Evolutionary conservation across 345 rosid species (phyloP).

Genomic region (Hypericum perforatum): DNA sequence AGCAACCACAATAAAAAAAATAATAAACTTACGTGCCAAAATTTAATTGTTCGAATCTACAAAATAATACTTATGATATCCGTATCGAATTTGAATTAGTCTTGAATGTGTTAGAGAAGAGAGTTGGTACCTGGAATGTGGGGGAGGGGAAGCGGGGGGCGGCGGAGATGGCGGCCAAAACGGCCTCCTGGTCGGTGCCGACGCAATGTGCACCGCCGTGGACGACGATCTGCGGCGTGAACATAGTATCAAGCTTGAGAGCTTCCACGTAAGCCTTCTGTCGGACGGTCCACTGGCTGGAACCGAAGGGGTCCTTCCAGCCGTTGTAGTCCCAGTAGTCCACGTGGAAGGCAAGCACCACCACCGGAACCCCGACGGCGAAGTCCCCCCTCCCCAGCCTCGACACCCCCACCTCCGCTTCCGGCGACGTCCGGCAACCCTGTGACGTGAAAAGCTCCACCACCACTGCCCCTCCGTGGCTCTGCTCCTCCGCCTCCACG

Average conservation of each 20-base stretch:
- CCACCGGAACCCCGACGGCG: constrained; percentile 41
- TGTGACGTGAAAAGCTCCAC: constrained; percentile 89
- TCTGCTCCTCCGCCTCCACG: constrained; percentile 32
- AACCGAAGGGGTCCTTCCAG: constrained; percentile 90
- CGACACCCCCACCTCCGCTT: constrained; percentile 69
- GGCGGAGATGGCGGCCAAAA: constrained; percentile 37
- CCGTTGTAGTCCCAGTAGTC: constrained; percentile 94
- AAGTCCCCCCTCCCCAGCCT: constrained; percentile 92
- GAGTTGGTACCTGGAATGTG: constrained; percentile 39
- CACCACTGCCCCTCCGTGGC: constrained; percentile 44
- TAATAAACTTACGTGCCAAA: too few relatives aligned
- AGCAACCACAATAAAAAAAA: too few relatives aligned
- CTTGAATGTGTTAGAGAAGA: too few relatives aligned
- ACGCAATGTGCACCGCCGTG: constrained; percentile 61
- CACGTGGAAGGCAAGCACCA: constrained; percentile 64
- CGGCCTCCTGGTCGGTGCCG: constrained; percentile 51
- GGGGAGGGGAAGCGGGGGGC: constrained; percentile 68
- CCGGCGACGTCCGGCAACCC: constrained; percentile 74
- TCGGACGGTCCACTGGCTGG: constrained; percentile 74
- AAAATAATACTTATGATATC: too few relatives aligned
- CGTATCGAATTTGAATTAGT: too few relatives aligned
- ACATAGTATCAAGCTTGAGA: constrained; percentile 70
- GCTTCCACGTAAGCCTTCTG: constrained; percentile 88
- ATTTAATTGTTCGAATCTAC: too few relatives aligned
- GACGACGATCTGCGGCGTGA: constrained; percentile 72